Evolutionary conservation across 352 stramenopile genomes (phyloP).

Genomic region (Thraustochytrium sp.): DNA sequence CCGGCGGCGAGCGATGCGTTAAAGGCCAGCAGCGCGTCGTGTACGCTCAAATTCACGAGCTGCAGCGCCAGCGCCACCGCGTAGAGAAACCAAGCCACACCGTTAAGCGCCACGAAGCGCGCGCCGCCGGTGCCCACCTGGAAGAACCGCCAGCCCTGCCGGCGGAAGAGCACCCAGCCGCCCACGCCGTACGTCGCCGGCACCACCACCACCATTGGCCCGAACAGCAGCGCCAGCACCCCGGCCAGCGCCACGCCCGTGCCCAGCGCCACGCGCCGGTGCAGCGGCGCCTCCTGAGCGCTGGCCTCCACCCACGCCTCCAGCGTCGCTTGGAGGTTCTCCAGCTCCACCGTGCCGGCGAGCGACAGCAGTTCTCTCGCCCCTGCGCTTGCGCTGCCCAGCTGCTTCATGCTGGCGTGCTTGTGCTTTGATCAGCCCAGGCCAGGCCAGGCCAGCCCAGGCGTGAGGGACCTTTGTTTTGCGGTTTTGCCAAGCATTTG

Average conservation of each 20-base stretch:
- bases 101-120: conserved; percentile 30
- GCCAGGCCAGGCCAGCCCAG: too few species aligned
- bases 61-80: neutral
- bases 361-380: neutral
- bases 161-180: conserved; percentile 36
- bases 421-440: too few species aligned
- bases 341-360: neutral
- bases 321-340: neutral
- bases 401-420: too few species aligned
- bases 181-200: conserved; percentile 16
- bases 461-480: too few species aligned
- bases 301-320: neutral
- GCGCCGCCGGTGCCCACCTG: conserved; percentile 6
- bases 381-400: too few species aligned
- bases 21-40: conserved; percentile 13
- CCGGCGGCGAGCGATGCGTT: neutral
- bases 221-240: neutral
- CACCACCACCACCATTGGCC: conserved; percentile 3
- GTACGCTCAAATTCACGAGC: neutral
- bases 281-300: neutral
- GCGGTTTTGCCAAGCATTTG: too few species aligned
- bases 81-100: conserved; percentile 16
- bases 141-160: conserved; percentile 9
- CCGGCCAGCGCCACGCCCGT: neutral
- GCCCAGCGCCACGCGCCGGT: neutral